phyloP scores from a whole-genome alignment of 1,284 basidiomycete species.

The Sparassis latifolia region DNA sequence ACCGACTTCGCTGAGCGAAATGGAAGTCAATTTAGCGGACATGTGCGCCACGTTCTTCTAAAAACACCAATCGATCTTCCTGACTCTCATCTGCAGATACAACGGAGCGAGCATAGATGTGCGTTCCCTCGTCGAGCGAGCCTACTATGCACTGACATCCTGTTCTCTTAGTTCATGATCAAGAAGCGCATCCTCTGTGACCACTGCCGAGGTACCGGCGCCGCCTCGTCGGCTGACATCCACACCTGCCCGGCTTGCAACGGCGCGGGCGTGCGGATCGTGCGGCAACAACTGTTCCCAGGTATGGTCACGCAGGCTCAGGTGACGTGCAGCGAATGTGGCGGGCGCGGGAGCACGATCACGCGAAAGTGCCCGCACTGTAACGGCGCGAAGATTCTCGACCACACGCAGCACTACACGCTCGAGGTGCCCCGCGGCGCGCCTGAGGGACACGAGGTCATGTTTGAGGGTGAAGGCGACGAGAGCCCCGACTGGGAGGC shows the following conservation, averaged over 20 bases:
- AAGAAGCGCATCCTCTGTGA: slow-evolving; percentile 88
- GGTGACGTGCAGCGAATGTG: slow-evolving; percentile 72
- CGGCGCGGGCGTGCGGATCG: slow-evolving; percentile 80
- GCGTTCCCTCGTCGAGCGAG: slow-evolving; percentile 19
- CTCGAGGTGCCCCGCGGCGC: slow-evolving; percentile 82
- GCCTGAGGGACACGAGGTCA: slow-evolving; percentile 86
- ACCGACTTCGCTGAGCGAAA: slow-evolving; percentile 78
- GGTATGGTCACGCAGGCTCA: slow-evolving; percentile 89
- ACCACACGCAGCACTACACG: slow-evolving; percentile 77
- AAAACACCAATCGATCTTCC: neutral
- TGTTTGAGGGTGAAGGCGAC: slow-evolving; percentile 91
- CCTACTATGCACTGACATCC: neutral
- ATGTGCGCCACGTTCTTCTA: slow-evolving; percentile 41
- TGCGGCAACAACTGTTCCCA: slow-evolving; percentile 91
- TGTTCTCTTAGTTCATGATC: slow-evolving; percentile 66
- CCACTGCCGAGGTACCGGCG: slow-evolving; percentile 88
- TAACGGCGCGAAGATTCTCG: slow-evolving; percentile 74
- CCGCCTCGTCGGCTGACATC: slow-evolving; percentile 81
- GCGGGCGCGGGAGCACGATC: slow-evolving; percentile 77
- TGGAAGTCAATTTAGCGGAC: slow-evolving; percentile 81
- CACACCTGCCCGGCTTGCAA: slow-evolving; percentile 75
- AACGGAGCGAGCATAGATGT: slow-evolving; percentile 80
- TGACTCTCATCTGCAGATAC: slow-evolving; percentile 40
- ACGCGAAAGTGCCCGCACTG: slow-evolving; percentile 77
- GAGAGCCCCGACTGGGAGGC: slow-evolving; percentile 91